Evolutionary conservation across 148 eudicot species (phyloP).

Genomic region (Camellia lanceoleosa): DNA sequence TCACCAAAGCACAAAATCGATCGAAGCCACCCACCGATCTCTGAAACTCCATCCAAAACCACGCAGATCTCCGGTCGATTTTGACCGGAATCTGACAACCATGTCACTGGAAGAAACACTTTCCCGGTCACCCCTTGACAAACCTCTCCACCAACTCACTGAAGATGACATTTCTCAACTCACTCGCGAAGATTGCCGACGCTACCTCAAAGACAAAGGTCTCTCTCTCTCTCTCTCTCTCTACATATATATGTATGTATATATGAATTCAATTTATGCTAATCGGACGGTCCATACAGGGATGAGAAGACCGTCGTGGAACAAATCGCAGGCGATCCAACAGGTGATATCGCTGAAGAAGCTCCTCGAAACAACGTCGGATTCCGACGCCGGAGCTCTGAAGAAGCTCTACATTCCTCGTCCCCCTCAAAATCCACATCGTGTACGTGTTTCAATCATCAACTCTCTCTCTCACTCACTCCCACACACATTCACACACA

Average conservation of each 20-base stretch:
- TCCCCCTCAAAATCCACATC: conserved; percentile 27
- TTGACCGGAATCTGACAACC: conserved; percentile 32
- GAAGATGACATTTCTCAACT: conserved; percentile 99
- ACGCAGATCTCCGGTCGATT: not conserved
- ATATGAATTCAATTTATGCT: not conserved
- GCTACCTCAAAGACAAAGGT: conserved; percentile 93
- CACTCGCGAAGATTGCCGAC: conserved; percentile 98
- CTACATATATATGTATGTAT: not conserved
- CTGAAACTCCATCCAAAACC: not conserved
- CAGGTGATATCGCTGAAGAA: conserved; percentile 85
- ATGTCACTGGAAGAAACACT: conserved; percentile 44
- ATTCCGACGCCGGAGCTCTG: conserved; percentile 31
- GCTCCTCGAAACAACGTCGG: conserved; percentile 66
- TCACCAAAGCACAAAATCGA: not conserved
- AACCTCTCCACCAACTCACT: conserved; percentile 72
- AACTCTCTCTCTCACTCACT: conserved; percentile 2
- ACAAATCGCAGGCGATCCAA: conserved; percentile 98
- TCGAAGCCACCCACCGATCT: conserved; percentile 11
- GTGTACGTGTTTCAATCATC: conserved; percentile 30
- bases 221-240: not conserved
- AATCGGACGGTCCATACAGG: conserved; percentile 37
- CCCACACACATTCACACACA: not conserved
- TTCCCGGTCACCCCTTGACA: conserved; percentile 49
- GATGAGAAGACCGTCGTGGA: conserved; percentile 96
- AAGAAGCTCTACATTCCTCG: conserved; percentile 33